Evolutionary conservation across 371 early-diverging fungal species (phyloP).

Genomic region (Rhizopus microsporus): DNA sequence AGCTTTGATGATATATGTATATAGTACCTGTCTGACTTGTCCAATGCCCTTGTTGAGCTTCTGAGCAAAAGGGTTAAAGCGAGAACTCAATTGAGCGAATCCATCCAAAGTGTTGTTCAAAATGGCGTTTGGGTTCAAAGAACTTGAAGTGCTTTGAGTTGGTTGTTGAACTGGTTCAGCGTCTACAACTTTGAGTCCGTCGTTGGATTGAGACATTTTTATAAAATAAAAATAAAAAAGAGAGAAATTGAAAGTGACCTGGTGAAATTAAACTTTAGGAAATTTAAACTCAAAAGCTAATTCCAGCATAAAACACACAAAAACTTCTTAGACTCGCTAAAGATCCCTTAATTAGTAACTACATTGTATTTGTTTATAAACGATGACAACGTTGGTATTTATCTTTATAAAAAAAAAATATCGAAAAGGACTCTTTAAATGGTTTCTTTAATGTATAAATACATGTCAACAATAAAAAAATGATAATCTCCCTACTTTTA

Average conservation of each 20-base stretch:
- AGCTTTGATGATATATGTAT: not conserved
- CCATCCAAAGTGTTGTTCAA: constrained; percentile 58
- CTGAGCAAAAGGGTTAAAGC: constrained; percentile 73
- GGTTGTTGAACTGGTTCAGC: constrained; percentile 30
- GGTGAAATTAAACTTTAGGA: no score
- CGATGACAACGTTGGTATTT: no score
- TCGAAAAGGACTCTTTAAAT: no score
- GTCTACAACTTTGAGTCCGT: constrained; percentile 36
- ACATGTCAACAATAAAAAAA: no score
- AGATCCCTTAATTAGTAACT: no score
- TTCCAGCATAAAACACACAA: no score
- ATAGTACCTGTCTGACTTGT: constrained; percentile 77
- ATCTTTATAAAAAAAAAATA: no score
- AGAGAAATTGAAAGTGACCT: not conserved
- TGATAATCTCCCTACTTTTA: no score
- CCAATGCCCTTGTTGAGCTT: constrained; percentile 73
- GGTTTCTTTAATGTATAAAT: no score
- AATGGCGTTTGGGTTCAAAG: constrained; percentile 36
- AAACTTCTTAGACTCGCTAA: no score
- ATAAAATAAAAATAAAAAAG: constrained; percentile 1
- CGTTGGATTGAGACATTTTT: constrained; percentile 26
- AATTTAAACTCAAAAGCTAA: no score
- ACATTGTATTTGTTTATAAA: no score
- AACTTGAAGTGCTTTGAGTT: constrained; percentile 1
- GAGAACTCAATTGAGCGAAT: constrained; percentile 62